phyloP scores from a whole-genome alignment of 164 flowering plant genomes.

The Cinnamomum micranthum region DNA sequence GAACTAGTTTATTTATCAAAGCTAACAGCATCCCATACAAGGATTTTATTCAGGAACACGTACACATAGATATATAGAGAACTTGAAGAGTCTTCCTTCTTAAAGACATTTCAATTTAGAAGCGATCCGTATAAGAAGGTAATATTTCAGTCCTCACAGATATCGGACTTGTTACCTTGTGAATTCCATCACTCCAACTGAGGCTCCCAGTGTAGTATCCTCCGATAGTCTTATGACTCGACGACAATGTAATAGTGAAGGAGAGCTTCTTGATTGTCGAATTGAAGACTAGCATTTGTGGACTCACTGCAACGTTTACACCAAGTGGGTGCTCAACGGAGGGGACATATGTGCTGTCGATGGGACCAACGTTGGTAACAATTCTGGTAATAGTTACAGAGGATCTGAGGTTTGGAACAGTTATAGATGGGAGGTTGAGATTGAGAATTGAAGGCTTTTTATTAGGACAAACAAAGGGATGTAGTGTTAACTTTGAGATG shows the following conservation, averaged over 20 bases:
- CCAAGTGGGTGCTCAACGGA: constrained; percentile 42
- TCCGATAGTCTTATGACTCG: constrained; percentile 32
- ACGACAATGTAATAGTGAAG: constrained; percentile 31
- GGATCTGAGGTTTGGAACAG: constrained; percentile 34
- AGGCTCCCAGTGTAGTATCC: constrained; percentile 46
- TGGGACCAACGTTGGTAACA: constrained; percentile 41
- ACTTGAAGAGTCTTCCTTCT: neutral
- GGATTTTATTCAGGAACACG: no score
- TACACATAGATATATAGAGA: no score
- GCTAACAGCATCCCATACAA: no score
- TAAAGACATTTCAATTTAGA: neutral
- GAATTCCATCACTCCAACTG: constrained; percentile 40
- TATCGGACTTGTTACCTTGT: constrained; percentile 27
- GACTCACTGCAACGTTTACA: constrained; percentile 22
- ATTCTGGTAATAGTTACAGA: constrained; percentile 33
- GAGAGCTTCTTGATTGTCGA: constrained; percentile 26
- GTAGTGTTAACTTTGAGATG: constrained; percentile 19
- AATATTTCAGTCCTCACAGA: constrained; percentile 1
- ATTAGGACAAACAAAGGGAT: constrained; percentile 12
- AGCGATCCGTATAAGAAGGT: neutral
- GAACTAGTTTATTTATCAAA: no score
- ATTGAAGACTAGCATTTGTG: constrained; percentile 38
- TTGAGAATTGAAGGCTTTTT: constrained; percentile 9
- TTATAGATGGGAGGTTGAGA: constrained; percentile 50
- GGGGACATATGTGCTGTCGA: constrained; percentile 25